phyloP scores from a whole-genome alignment of 805 yeast species.

The Ogataea dorogensis region DNA sequence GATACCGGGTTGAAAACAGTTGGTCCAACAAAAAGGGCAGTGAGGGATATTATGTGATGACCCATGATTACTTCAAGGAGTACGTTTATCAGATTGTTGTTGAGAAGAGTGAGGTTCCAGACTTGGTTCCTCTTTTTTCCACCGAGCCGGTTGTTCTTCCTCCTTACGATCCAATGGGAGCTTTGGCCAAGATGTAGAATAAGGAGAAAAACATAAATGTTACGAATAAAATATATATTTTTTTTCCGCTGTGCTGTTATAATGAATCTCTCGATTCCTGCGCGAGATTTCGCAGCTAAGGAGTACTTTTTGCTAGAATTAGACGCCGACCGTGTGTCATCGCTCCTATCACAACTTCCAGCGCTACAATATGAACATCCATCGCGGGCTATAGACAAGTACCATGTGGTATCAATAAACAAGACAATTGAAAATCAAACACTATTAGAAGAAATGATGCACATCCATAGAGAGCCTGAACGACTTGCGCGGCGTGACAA shows the following conservation, averaged over 20 bases:
- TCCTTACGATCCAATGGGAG: conserved; percentile 81
- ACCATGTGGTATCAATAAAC: conserved; percentile 62
- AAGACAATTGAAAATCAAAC: conserved; percentile 25
- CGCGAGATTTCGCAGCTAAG: conserved; percentile 47
- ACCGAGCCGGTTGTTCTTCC: conserved; percentile 55
- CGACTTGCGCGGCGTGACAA: conserved; percentile 4
- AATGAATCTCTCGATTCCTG: conserved; percentile 15
- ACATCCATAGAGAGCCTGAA: conserved; percentile 35
- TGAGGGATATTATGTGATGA: conserved; percentile 69
- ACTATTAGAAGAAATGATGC: conserved; percentile 24
- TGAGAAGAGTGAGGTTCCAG: conserved; percentile 47
- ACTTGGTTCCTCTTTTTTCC: conserved; percentile 40
- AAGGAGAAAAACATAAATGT: not conserved
- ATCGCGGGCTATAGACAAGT: conserved; percentile 57
- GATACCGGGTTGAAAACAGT: conserved; percentile 75
- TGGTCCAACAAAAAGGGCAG: conserved; percentile 71
- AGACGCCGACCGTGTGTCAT: conserved; percentile 3
- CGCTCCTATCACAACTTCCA: conserved; percentile 34
- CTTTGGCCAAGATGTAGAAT: conserved; percentile 46
- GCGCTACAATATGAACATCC: conserved; percentile 62
- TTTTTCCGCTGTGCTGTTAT: conserved; percentile 11
- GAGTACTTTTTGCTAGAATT: conserved; percentile 67
- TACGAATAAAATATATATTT: conserved; percentile 1
- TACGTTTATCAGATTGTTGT: conserved; percentile 73
- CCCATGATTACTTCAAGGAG: conserved; percentile 71